A percentile compares a stretch with the other conserved stretches of the same genome.
Conservation (phyloP, 352 stramenopile species). For the Achlya hypogyna region DNA sequence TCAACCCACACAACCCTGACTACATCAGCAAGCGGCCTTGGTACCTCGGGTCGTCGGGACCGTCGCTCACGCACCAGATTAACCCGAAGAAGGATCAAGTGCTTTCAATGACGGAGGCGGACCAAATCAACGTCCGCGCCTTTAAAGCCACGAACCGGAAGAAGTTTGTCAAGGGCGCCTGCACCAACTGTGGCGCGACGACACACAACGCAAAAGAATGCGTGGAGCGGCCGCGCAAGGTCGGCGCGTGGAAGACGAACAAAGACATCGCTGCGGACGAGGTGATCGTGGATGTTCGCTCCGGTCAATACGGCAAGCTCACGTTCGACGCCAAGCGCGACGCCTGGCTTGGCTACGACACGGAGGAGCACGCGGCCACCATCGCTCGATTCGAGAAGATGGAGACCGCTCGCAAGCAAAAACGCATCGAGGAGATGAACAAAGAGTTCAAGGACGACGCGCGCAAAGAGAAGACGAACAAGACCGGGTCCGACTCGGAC, state of each 20-base stretch:
- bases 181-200: slow-evolving; percentile 92
- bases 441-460: slow-evolving; percentile 27
- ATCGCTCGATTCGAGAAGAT: slow-evolving; percentile 78
- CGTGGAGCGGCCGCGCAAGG: slow-evolving; percentile 87
- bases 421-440: slow-evolving; percentile 40
- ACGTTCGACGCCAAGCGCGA: slow-evolving; percentile 97
- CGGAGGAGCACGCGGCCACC: slow-evolving; percentile 67
- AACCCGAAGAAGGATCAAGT: slow-evolving; percentile 86
- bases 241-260: slow-evolving; percentile 89
- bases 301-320: slow-evolving; percentile 87
- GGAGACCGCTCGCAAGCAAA: slow-evolving; percentile 37
- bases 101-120: slow-evolving; percentile 83
- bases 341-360: slow-evolving; percentile 93
- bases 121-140: slow-evolving; percentile 60
- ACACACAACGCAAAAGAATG: slow-evolving; percentile 89
- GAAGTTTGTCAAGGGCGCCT: slow-evolving; percentile 86
- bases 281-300: slow-evolving; percentile 74
- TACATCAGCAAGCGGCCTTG: slow-evolving; percentile 99
- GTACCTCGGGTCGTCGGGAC: slow-evolving; percentile 93
- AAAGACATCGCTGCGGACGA: slow-evolving; percentile 83
- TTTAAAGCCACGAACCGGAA: slow-evolving; percentile 23
- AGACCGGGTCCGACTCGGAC: slow-evolving; percentile 46
- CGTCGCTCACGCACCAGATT: slow-evolving; percentile 93
- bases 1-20: slow-evolving; percentile 99
- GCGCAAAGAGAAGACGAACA: slow-evolving; percentile 22